Conservation (phyloP, 2,329 filamentous ascomycete genomes). For the Paecilomyces fulvus region DNA sequence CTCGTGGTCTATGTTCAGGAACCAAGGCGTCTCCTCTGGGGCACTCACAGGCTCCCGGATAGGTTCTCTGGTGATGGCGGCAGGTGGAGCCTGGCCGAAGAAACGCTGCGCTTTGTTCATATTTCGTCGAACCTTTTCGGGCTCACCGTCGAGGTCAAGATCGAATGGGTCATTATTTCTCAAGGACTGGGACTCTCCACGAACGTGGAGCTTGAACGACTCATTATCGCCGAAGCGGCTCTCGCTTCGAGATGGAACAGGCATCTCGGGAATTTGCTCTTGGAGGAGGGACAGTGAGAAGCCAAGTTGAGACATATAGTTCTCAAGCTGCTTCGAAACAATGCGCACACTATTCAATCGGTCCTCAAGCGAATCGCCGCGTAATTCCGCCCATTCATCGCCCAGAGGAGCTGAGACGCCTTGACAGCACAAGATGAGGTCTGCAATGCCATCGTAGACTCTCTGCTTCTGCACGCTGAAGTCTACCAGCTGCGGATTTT, state of each 20-base stretch:
- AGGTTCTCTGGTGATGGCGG: slow-evolving; percentile 29
- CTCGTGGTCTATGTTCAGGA: slow-evolving; percentile 77
- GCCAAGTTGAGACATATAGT: slow-evolving; percentile 75
- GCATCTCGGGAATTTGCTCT: slow-evolving; percentile 60
- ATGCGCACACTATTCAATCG: slow-evolving; percentile 71
- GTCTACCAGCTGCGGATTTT: slow-evolving; percentile 77
- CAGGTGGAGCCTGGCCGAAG: slow-evolving; percentile 39
- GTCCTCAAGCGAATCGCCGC: slow-evolving; percentile 80
- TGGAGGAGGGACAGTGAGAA: slow-evolving; percentile 81
- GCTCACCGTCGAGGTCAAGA: slow-evolving; percentile 26
- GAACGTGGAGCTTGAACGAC: slow-evolving; percentile 13
- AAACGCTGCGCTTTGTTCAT: slow-evolving; percentile 41
- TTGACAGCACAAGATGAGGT: slow-evolving; percentile 80
- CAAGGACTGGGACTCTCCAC: slow-evolving; percentile 31
- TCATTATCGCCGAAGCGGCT: slow-evolving; percentile 23
- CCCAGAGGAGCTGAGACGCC: slow-evolving; percentile 82
- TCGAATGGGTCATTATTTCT: slow-evolving; percentile 28
- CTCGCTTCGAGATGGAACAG: slow-evolving; percentile 37
- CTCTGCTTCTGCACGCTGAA: slow-evolving; percentile 88
- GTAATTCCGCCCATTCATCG: slow-evolving; percentile 93
- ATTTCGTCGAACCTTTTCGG: slow-evolving; percentile 33
- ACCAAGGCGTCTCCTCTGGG: slow-evolving; percentile 73
- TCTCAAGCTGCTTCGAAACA: slow-evolving; percentile 72
- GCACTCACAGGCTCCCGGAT: slow-evolving; percentile 38
- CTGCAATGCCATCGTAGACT: slow-evolving; percentile 85